These are phyloP conservation scores for Nissolia schottii DNA, from an alignment of 306 rosid genomes.

Conservation along the genomic window DNA sequence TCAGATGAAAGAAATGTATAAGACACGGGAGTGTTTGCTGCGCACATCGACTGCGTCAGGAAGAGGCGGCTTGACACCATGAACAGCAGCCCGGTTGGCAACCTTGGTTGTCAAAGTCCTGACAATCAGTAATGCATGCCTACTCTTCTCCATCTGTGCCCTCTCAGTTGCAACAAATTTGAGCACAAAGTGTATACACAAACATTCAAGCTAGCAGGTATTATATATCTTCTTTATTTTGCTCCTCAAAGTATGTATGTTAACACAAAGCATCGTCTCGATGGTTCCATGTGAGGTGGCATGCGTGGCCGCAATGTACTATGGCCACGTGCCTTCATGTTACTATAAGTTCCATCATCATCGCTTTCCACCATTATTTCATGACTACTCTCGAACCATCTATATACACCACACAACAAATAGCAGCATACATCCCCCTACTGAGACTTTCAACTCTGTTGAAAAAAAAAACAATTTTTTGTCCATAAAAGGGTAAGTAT, in stretches of 20 bases:
- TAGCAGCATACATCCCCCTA: not conserved
- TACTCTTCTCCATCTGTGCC: conserved; percentile 6
- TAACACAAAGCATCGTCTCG: not conserved
- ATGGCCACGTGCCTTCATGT: not conserved
- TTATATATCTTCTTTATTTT: not conserved
- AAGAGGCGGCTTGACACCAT: conserved; percentile 19
- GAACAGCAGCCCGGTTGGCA: conserved; percentile 23
- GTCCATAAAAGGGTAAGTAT: too few species aligned
- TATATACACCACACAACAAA: not conserved
- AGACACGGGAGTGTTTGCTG: too few species aligned
- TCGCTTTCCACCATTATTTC: not conserved
- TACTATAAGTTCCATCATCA: not conserved
- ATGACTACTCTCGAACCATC: not conserved
- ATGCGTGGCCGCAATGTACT: conserved; percentile 8
- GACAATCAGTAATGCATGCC: not conserved
- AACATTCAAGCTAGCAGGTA: not conserved
- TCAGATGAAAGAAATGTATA: not conserved
- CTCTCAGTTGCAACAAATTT: not conserved
- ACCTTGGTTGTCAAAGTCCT: conserved; percentile 13
- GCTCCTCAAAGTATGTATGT: not conserved
- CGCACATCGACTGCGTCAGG: not conserved
- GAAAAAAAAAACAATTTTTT: too few species aligned
- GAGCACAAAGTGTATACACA: not conserved
- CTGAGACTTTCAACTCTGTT: not conserved
- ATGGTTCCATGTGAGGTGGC: not conserved